Evolutionary conservation across 2,329 filamentous ascomycete genomes (phyloP), one percentile per base, ranked within the genome.

Genomic region (Fusarium pilosicola): DNA sequence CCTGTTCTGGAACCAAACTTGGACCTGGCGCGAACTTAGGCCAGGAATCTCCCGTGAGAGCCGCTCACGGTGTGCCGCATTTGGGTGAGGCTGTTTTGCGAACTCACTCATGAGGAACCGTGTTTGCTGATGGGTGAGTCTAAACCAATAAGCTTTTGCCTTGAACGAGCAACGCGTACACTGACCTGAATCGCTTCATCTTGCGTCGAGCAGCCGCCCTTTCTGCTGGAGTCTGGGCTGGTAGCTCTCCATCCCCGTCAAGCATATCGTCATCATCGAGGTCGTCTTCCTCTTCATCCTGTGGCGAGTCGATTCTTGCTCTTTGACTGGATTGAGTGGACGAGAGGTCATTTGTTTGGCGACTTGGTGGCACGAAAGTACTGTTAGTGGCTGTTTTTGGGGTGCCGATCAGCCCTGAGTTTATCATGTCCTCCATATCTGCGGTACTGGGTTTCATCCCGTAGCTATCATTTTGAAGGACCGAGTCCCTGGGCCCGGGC

Each of bases 1-100:
- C 95, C 95, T 90, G 83, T 98, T 98, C 83, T 98, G 95, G 83
- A 98, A 98, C 96, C 95, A 98, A 56, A 98, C 95, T 82, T 98
- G 95, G 30, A 98, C 96, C 81, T 98, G 95, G 70, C 95, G 90
- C 42, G 95, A 94, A 78, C 94, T 97, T 55, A 98, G 84, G 2
- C 95, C 96, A 38, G 96, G 95, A 51, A 98, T 98, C 81, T 98
- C 94, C 72, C 93, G 88, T 8, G 95, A 96, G 42, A 98, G 86
- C 52, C 94, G 89, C 81, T 97, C 95, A 71, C 95, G 89, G 81
- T 97, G 95, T 52, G 94, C 93, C 45, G 95, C 95, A 83, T 98
- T 95, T 13, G 95, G 95, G 80, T 98, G 95, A 30, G 95, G 94
- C 80, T 98, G 95, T 77, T 96, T 95, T 65, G 95, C 93, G 79